A percentile compares a stretch with the other conserved stretches of the same genome.
phyloP scores from a whole-genome alignment of 2,329 filamentous ascomycete genomes.

The Aureobasidium subglaciale region DNA sequence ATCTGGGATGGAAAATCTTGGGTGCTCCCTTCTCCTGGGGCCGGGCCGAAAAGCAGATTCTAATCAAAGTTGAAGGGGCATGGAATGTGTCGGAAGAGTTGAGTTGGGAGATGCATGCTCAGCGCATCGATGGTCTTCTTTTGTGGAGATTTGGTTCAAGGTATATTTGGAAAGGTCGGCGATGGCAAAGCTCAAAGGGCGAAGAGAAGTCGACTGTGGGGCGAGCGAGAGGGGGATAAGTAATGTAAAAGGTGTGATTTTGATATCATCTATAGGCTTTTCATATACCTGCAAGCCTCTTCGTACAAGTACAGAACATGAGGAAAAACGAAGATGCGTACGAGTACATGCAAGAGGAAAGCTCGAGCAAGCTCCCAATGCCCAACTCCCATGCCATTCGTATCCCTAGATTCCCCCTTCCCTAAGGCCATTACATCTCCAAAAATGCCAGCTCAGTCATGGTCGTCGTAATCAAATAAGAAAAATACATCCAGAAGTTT shows the following conservation, averaged over 20 bases:
- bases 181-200: too few species aligned
- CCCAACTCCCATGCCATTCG: background rate
- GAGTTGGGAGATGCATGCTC: too few species aligned
- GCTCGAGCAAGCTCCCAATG: background rate
- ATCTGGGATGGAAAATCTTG: too few species aligned
- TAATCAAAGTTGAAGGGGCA: too few species aligned
- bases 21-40: too few species aligned
- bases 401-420: background rate
- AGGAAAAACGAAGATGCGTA: background rate
- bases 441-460: background rate
- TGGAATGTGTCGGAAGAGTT: too few species aligned
- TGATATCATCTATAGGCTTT: background rate
- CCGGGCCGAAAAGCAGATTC: too few species aligned
- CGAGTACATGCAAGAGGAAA: background rate
- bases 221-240: too few species aligned
- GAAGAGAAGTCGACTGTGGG: too few species aligned
- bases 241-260: background rate
- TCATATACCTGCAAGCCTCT: background rate
- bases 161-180: too few species aligned
- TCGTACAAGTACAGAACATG: background rate
- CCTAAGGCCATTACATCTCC: background rate
- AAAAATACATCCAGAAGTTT: slow-evolving; percentile 8
- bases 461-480: slow-evolving; percentile 2
- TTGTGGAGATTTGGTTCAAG: too few species aligned
- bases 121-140: too few species aligned